phyloP scores from a whole-genome alignment of 805 yeast species.

The Dipodascus albidus region DNA sequence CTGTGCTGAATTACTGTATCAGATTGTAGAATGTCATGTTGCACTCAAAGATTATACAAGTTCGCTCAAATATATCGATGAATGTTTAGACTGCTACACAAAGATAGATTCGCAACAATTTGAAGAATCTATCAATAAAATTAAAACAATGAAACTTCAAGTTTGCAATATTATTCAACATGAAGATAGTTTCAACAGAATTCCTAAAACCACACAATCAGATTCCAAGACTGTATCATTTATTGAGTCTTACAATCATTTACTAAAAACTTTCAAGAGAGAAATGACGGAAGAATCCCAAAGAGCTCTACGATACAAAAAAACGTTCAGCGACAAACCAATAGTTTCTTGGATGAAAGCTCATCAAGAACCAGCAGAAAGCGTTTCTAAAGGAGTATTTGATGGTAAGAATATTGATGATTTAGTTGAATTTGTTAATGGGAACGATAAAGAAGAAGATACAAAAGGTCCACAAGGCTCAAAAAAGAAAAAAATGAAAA shows the following conservation, averaged over 20 bases:
- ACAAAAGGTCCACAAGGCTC: background rate
- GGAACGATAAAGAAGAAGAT: background rate
- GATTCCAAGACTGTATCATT: background rate
- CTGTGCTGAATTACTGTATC: background rate
- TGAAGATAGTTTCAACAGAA: background rate
- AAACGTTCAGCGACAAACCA: background rate
- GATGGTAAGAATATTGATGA: background rate
- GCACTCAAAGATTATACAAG: background rate
- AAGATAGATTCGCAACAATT: background rate
- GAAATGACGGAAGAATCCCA: background rate
- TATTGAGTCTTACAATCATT: background rate
- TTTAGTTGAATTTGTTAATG: background rate
- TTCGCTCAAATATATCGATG: background rate
- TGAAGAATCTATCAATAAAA: background rate
- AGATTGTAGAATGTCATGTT: background rate
- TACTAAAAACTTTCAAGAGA: background rate
- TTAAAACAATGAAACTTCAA: background rate
- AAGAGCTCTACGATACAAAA: background rate
- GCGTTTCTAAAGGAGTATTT: background rate
- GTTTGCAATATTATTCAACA: background rate
- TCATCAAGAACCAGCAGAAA: background rate
- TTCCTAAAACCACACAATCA: background rate
- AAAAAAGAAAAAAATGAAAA: background rate
- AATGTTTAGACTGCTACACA: background rate
- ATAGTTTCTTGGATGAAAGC: background rate